Evolutionary conservation across 306 rosid species (phyloP).

Genomic region (Vigna reflexopilosa): DNA sequence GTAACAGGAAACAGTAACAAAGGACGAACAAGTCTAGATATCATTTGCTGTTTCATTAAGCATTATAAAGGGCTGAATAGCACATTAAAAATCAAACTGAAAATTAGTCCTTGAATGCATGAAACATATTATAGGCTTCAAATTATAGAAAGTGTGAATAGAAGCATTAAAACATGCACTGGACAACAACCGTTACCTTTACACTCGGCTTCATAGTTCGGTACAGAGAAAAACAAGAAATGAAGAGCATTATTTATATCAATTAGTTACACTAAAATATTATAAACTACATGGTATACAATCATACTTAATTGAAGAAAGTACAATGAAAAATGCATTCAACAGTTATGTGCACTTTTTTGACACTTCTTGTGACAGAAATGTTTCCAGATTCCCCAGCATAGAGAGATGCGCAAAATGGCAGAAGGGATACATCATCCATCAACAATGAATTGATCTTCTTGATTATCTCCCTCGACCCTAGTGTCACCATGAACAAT

Average conservation of each 20-base stretch:
- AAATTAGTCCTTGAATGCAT: slow-evolving; percentile 22
- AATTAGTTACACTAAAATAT: slow-evolving; percentile 60
- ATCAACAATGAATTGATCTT: slow-evolving; percentile 90
- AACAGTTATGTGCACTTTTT: slow-evolving; percentile 61
- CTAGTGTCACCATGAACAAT: slow-evolving; percentile 83
- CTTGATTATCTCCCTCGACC: slow-evolving; percentile 95
- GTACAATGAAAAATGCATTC: slow-evolving; percentile 54
- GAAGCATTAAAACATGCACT: slow-evolving; percentile 43
- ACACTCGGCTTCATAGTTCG: slow-evolving; percentile 44
- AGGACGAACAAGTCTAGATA: slow-evolving; percentile 19
- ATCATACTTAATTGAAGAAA: slow-evolving; percentile 51
- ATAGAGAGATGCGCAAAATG: slow-evolving; percentile 32
- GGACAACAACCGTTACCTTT: slow-evolving; percentile 51
- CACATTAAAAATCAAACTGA: slow-evolving; percentile 23
- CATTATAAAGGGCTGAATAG: slow-evolving; percentile 28
- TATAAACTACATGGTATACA: slow-evolving; percentile 57
- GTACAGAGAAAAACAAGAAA: slow-evolving; percentile 38
- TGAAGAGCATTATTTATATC: slow-evolving; percentile 46
- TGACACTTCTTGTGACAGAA: slow-evolving; percentile 45
- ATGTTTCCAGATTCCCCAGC: slow-evolving; percentile 44
- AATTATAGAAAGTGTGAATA: slow-evolving; percentile 6
- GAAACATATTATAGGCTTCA: not conserved
- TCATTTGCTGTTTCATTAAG: slow-evolving; percentile 29
- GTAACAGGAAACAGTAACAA: slow-evolving; percentile 21
- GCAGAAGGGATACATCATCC: slow-evolving; percentile 54